Conservation (phyloP, 192 early-diverging fungal genomes). For the Backusella mclennaniae region DNA sequence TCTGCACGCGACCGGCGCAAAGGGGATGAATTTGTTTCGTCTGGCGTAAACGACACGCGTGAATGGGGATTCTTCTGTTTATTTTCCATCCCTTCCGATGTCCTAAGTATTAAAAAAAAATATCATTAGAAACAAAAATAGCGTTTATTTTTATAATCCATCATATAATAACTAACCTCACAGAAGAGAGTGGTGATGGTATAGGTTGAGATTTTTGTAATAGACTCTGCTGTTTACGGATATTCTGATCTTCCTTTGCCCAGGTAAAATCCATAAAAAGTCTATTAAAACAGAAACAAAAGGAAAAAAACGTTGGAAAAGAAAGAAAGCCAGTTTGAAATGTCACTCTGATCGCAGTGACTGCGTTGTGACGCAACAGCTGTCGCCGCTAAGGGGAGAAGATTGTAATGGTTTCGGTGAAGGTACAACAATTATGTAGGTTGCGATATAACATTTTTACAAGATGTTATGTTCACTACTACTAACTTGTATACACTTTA, state of each 20-base stretch:
- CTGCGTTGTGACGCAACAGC: constrained; percentile 3
- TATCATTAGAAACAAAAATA: neutral
- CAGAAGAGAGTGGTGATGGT: constrained; percentile 6
- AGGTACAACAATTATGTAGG: neutral
- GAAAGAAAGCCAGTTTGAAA: constrained; percentile 8
- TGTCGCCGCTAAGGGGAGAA: neutral
- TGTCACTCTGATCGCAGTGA: neutral
- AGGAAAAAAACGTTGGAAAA: neutral
- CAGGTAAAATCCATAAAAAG: constrained; percentile 17
- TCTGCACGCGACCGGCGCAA: constrained; percentile 27
- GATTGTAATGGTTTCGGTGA: neutral
- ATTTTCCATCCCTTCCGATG: neutral
- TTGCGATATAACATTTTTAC: neutral
- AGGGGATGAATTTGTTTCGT: neutral
- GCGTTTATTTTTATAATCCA: neutral
- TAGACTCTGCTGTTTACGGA: constrained; percentile 14
- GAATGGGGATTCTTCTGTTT: neutral
- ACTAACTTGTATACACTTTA: neutral
- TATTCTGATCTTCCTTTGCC: constrained; percentile 16
- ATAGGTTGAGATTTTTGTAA: neutral
- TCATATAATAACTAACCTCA: neutral
- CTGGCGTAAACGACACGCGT: constrained; percentile 10
- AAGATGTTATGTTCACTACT: neutral
- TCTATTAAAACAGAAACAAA: constrained; percentile 3
- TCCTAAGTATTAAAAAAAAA: neutral